A percentile compares a stretch with the other conserved stretches of the same genome.
Evolutionary conservation across 805 yeast species (phyloP).

Genomic region (Starmerella stellata): DNA sequence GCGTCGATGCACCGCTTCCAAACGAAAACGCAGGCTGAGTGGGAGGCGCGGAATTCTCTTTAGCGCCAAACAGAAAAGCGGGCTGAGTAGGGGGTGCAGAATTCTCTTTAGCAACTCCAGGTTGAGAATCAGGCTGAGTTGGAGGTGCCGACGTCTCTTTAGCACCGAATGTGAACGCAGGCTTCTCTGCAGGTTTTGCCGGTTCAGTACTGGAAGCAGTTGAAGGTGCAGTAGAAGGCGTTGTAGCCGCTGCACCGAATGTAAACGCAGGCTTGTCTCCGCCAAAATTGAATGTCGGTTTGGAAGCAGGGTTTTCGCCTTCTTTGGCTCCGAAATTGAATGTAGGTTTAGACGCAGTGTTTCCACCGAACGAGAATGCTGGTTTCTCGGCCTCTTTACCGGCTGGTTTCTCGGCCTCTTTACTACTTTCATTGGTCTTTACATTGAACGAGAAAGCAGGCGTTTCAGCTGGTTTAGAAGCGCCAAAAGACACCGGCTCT

Average conservation of each 20-base stretch:
- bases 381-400: no score
- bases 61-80: neutral
- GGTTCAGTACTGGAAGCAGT: neutral
- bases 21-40: constrained; percentile 1
- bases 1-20: neutral
- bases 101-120: neutral
- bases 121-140: neutral
- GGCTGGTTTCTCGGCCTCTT: no score
- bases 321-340: constrained; percentile 1
- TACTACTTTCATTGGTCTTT: no score
- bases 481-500: neutral
- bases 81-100: neutral
- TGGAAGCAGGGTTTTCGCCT: neutral
- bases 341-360: neutral
- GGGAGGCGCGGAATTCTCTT: neutral
- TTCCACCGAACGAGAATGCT: neutral
- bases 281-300: no score
- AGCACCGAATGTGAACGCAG: neutral
- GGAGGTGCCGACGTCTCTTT: neutral
- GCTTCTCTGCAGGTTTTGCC: neutral
- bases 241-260: neutral
- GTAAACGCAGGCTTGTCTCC: neutral
- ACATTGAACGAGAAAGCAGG: neutral
- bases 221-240: neutral
- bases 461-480: neutral